Percentiles rank a stretch among this genome's conserved stretches.
Evolutionary conservation across 2,329 filamentous ascomycete species (phyloP).

Genomic region (Aspergillus sclerotialis): DNA sequence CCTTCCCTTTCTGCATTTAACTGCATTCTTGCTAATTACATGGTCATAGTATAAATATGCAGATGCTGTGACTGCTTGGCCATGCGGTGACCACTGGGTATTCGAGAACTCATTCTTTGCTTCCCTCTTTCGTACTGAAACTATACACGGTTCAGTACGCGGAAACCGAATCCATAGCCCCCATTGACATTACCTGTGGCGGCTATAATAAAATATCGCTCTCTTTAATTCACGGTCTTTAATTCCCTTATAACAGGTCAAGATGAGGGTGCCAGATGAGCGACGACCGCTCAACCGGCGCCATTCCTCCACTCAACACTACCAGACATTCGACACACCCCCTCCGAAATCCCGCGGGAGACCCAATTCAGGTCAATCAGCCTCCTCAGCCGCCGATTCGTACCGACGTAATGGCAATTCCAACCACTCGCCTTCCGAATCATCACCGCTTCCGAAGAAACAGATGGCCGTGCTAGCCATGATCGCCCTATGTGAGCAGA

Average conservation of each 20-base stretch:
- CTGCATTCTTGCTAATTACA: no score
- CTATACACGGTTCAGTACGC: no score
- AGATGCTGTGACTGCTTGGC: neutral
- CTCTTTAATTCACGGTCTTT: neutral
- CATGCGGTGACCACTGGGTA: neutral
- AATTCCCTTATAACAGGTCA: no score
- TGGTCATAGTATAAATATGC: no score
- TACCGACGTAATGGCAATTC: constrained; percentile 20
- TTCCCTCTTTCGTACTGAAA: no score
- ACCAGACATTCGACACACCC: constrained; percentile 43
- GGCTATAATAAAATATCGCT: neutral
- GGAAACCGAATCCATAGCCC: no score
- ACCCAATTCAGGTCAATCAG: constrained; percentile 36
- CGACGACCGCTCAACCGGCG: constrained; percentile 28
- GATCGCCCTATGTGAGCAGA: constrained; percentile 89
- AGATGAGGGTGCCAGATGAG: constrained; percentile 23
- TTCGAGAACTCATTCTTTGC: no score
- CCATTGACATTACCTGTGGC: no score
- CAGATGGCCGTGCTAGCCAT: constrained; percentile 82
- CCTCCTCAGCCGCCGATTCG: constrained; percentile 28
- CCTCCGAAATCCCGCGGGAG: constrained; percentile 41
- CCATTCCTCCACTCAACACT: constrained; percentile 38
- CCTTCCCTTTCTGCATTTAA: no score
- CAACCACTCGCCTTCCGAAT: neutral
- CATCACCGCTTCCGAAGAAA: constrained; percentile 70